phyloP scores from a whole-genome alignment of 192 early-diverging fungal genomes.

The Backusella morwellensis region DNA sequence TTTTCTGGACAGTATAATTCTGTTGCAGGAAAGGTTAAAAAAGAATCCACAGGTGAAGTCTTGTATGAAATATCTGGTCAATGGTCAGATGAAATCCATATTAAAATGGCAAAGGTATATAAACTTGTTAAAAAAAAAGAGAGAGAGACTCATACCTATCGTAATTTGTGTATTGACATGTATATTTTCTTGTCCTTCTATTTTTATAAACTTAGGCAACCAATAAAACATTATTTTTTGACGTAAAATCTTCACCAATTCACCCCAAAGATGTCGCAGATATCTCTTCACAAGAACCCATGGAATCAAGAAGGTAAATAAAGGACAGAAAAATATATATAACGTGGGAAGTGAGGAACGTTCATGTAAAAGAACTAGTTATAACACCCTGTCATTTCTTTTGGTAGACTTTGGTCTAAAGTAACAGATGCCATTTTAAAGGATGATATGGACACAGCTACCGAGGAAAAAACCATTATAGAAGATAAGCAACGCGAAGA shows the following conservation, averaged over 20 bases:
- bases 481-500: slow-evolving; percentile 73
- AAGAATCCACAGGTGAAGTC: slow-evolving; percentile 72
- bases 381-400: neutral
- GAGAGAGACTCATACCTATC: neutral
- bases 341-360: neutral
- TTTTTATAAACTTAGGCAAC: slow-evolving; percentile 21
- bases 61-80: slow-evolving; percentile 87
- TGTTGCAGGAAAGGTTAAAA: slow-evolving; percentile 80
- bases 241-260: slow-evolving; percentile 63
- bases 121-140: neutral
- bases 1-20: slow-evolving; percentile 81
- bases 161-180: slow-evolving; percentile 5
- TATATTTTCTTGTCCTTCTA: neutral
- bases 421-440: slow-evolving; percentile 65
- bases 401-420: slow-evolving; percentile 63
- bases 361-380: neutral
- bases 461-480: slow-evolving; percentile 62
- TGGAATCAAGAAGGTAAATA: slow-evolving; percentile 76
- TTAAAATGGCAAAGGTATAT: slow-evolving; percentile 43
- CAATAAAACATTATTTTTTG: slow-evolving; percentile 67
- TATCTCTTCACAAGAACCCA: slow-evolving; percentile 71
- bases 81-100: slow-evolving; percentile 80
- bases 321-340: neutral
- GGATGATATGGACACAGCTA: slow-evolving; percentile 67
- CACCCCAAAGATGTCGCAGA: slow-evolving; percentile 69